Evolutionary conservation across 192 early-diverging fungal species (phyloP), one percentile per base, ranked within the genome.

Genomic region (Podila horticola): DNA sequence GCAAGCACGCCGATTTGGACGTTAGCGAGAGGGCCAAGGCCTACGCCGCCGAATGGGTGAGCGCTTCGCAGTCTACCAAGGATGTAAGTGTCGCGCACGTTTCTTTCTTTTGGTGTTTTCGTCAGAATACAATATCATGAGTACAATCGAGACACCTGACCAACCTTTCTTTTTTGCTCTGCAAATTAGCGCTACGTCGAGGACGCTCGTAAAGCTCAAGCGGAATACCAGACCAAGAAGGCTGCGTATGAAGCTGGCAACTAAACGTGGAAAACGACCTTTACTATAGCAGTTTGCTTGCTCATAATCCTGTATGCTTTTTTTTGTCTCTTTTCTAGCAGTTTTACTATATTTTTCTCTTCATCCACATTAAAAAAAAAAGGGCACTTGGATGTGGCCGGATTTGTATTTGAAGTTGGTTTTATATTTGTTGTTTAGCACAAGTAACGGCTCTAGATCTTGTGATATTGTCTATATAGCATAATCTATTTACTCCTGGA

Each of bases 401-500:
- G 9, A 36, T 45, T 45, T 45, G 41, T 12, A 45, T 45, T 45
- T 45, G 41, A 45, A 45, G 41, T 41, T 0, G 38, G 9, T 41
- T 41, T 41, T 41, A 1, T 45, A 15, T 1, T 45, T 13, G 41
- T 45, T 45, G 41, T 45, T 17, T 36, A 17, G 41, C 11, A 45
- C 41, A 45, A 45, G 41, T 45, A 45, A 17, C 41, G 15, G 15
- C 41, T 45, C 41, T 45, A 45, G 26, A 61, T 28, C 17, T 20
- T 17, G 17, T 31, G 12, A 3, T 9, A 24, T 33, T 15, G 9
- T 31, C 29, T 61, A 30, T 30, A 31, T 30, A 8, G 0, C 11
- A 28, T 26, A 10, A 19, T 41, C 28, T 28, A 2, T 49, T 67
- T 73, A 81, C 31, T 73, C 77, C 31, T 69, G 77, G 33, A 81